Conservation (phyloP, 2,329 filamentous ascomycete genomes). For the Alternaria metachromatica region DNA sequence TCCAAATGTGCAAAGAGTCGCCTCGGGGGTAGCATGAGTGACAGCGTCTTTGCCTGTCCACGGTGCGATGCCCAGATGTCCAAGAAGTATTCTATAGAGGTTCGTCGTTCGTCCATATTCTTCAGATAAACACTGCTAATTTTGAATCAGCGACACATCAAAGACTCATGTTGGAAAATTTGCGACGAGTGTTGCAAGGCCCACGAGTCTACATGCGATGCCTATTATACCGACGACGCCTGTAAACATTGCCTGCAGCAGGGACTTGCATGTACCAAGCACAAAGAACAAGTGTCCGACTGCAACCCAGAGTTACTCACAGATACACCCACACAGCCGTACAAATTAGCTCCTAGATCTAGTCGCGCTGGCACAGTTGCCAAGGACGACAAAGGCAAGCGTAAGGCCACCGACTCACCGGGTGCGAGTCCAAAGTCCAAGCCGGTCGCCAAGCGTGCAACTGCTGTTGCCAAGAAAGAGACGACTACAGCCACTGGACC, state of each 20-base stretch:
- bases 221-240: neutral
- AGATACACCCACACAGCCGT: neutral
- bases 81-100: conserved; percentile 7
- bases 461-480: neutral
- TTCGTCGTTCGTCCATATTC: neutral
- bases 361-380: neutral
- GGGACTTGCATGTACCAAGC: conserved; percentile 14
- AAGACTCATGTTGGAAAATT: conserved; percentile 17
- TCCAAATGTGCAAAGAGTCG: conserved; percentile 1
- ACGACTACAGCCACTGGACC: neutral
- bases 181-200: conserved; percentile 24
- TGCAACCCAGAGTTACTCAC: neutral
- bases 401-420: conserved; percentile 10
- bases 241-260: conserved; percentile 14
- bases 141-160: conserved; percentile 2
- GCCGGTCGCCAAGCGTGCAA: neutral
- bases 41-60: conserved; percentile 8
- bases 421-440: conserved; percentile 7
- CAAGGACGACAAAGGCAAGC: conserved; percentile 3
- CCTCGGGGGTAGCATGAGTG: neutral
- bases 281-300: neutral
- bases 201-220: conserved; percentile 10
- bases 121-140: conserved; percentile 1
- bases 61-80: conserved; percentile 8
- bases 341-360: neutral